These are phyloP conservation scores for Opeltia flavorubescens DNA, from an alignment of 495 filamentous ascomycete genomes.

Conservation along the genomic window DNA sequence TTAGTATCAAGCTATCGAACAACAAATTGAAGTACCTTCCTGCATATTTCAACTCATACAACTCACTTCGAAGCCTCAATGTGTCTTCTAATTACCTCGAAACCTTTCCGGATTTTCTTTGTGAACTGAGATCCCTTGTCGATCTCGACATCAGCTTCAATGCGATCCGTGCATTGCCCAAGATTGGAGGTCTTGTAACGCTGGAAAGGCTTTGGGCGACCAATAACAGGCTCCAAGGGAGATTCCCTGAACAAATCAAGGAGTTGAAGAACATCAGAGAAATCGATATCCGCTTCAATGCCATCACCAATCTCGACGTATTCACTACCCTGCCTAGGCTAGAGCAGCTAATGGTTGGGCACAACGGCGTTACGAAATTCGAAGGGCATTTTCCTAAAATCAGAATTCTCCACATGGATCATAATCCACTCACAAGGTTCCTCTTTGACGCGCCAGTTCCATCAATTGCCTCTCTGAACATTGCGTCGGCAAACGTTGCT, in stretches of 20 bases:
- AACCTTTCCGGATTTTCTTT: conserved; percentile 71
- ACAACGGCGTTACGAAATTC: conserved; percentile 83
- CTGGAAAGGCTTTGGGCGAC: conserved; percentile 89
- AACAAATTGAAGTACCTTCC: conserved; percentile 72
- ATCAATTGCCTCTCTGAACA: conserved; percentile 68
- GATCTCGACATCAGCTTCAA: conserved; percentile 98
- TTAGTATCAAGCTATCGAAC: conserved; percentile 86
- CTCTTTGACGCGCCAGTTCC: conserved; percentile 64
- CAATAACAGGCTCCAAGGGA: conserved; percentile 72
- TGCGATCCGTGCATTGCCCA: conserved; percentile 58
- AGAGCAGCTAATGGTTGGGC: conserved; percentile 74
- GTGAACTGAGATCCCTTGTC: conserved; percentile 65
- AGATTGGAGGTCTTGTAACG: conserved; percentile 60
- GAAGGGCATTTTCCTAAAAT: conserved; percentile 73
- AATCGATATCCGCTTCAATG: conserved; percentile 87
- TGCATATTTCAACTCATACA: conserved; percentile 64
- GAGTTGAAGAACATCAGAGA: conserved; percentile 68
- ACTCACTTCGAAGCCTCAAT: conserved; percentile 64
- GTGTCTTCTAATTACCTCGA: conserved; percentile 85
- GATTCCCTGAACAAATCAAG: conserved; percentile 55
- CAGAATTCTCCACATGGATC: conserved; percentile 71
- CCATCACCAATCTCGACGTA: conserved; percentile 70
- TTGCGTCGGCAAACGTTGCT: conserved; percentile 76
- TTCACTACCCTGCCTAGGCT: conserved; percentile 69
- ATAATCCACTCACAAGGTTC: conserved; percentile 87